Evolutionary conservation across 1,139 yeast species (phyloP), one percentile per base, ranked within the genome.

Genomic region (Nakaseomyces nivariensis): DNA sequence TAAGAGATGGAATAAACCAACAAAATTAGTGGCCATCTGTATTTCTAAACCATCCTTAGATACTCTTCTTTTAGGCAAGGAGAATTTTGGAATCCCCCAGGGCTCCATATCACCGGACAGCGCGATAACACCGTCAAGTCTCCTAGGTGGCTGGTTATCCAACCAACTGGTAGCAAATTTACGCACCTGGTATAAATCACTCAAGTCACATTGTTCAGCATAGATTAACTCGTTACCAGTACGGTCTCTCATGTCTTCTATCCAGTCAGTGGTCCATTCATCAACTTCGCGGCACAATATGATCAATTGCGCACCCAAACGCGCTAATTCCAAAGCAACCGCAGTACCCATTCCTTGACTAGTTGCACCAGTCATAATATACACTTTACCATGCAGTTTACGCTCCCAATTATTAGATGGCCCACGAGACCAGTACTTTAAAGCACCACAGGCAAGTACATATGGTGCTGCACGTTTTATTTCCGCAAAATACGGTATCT

Each of bases 141-240:
- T 69, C 58, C 98, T 74, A 5, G 97, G 95, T 1, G 97, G 96
- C 40, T 81, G 73, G 63, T 86, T 89, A 66, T 92, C 96, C 52
- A 92, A 73, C 97, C 97, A 92, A 55, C 76, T 81, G 1, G 98
- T 90, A 32, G 96, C 97, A 71, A 92, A 92, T 64, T 82, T 81
- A 57, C 98, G 75, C n/a, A 92, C 75, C 5, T 90, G 81, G 63
- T 82, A 73, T 53, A 92, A 71, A 50, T 87, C 82, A 27, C 79
- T 74, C 53, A 92, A 72, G 65, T 94, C 95, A 66, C 96, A 88
- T 57, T 82, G 78, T 62, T 92, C 98, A 10, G 94, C 94, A 64
- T 87, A 90, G 38, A 92, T 79, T 74, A 90, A 66, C 50, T 77
- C 76, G 67, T 90, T 92, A 46, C 74, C 74, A 31, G 92, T 82